Evolutionary conservation across 129 eudicot species (phyloP), one percentile per base, ranked within the genome.

Genomic region (Calendula officinalis): DNA sequence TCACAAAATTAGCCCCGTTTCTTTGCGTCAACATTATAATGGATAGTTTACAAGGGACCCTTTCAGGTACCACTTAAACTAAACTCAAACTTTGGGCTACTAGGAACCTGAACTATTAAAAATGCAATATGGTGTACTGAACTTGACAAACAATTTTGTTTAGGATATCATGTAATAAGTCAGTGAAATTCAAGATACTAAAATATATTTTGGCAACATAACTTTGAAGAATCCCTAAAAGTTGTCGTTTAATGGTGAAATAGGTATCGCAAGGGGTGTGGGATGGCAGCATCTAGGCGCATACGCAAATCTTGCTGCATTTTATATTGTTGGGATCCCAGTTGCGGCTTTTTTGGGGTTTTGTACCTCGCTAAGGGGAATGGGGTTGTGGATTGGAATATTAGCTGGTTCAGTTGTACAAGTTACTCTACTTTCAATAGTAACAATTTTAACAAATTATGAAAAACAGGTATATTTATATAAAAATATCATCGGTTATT

Each of bases 271-370:
- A 57, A 57, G 62, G 27, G 62, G 62, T 36, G 62, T 57, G 32
- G 62, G 62, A 35, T 57, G 62, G 62, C 62, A 57, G 37, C 62
- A 57, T 57, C 13, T 57, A 57, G 62, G 45, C 8, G 62, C 62
- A 36, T 57, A 57, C 10, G 62, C 33, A 8, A 57, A 57, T 7
- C 62, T 57, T 36, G 62, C 62, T 13, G 62, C 62, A 35, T 57
- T 57, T 37, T 57, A 57, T 57, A 30, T 57, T 57, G 45, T 57
- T 57, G 62, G 62, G 35, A 57, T 57, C 62, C 62, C 62, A 0
- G 62, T 57, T 57, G 45, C 62, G 6, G 62, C 62, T 13, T 57
- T 35, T 35, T 14, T 57, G 33, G 62, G 45, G 15, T 57, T 57
- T 44, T 57, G 62, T 44, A 36, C 45, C 7, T 36, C 62, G 35